Percentiles rank a stretch among this genome's conserved stretches.
Conservation (phyloP, 148 eudicot species). For the Bassia scoparia region DNA sequence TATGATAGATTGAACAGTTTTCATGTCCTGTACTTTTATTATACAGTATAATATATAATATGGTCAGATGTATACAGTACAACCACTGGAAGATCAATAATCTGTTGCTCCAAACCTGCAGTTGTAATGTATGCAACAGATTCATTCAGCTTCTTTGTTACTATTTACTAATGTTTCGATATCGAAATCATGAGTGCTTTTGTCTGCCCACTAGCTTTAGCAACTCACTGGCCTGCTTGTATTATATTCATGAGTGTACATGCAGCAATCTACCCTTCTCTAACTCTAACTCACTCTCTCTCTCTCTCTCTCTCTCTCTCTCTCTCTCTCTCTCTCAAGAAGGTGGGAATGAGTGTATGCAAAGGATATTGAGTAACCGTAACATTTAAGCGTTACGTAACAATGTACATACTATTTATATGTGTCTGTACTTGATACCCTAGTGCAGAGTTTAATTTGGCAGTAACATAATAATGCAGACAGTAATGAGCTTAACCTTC, state of each 20-base stretch:
- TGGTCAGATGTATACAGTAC: too few species aligned
- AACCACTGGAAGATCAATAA: not conserved
- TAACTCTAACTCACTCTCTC: not conserved
- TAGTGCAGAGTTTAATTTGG: not conserved
- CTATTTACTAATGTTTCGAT: not conserved
- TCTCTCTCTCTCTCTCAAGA: conserved; percentile 3
- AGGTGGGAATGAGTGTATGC: not conserved
- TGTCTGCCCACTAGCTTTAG: conserved; percentile 8
- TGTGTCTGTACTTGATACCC: not conserved
- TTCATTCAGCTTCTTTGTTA: not conserved
- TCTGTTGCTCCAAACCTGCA: not conserved
- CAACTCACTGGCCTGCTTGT: not conserved
- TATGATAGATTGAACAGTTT: too few species aligned
- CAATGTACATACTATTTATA: not conserved
- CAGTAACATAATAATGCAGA: not conserved
- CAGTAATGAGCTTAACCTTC: not conserved
- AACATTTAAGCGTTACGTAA: conserved; percentile 12
- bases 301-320: conserved; percentile 2
- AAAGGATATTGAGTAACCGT: conserved; percentile 10
- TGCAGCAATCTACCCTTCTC: conserved; percentile 5
- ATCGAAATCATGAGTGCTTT: not conserved
- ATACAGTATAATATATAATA: too few species aligned
- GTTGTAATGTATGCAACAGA: not conserved
- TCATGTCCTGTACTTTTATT: too few species aligned
- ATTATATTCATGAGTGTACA: conserved; percentile 1